Evolutionary conservation across 352 stramenopile genomes (phyloP), one percentile per base, ranked within the genome.

Genomic region (Phytophthora pini): DNA sequence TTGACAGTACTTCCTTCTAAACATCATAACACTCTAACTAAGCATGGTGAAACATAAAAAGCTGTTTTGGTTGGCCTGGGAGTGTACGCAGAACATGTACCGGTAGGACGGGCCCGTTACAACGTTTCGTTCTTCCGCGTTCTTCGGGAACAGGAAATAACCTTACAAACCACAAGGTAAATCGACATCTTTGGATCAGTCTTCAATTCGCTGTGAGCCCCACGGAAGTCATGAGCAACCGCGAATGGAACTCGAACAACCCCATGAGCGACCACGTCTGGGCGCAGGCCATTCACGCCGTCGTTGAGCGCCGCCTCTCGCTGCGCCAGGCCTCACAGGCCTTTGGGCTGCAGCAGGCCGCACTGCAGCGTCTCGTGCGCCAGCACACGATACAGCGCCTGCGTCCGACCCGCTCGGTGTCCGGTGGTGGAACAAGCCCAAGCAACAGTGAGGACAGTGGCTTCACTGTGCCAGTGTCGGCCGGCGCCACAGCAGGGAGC

Each of bases 301-400:
- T 93, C 47, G 82, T 73, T 36, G 74, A 89, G 29, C 77, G 86
- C 60, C 85, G 86, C 29, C 81, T 90, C 52, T 86, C 74, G 27
- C 67, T 90, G 6, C 80, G 80, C 47, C 72, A 74, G 31, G 81
- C 82, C 17, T 70, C 84, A 11, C 79, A 90, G 59, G 65, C 80
- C 61, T 90, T 82, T 52, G 84, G 80, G 24, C 66, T 93, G 32
- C 82, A 93, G 46, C 78, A 88, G 64, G 70, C 80, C 69, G 84
- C 78, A 45, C 79, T 90, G 22, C 75, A 90, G 38, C 84, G 82
- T 20, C 74, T 84, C 56, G 80, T 90, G 41, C 82, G 79, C 34
- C 67, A 72, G 17, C 57, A 71, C 36, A 64, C 71, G 26, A 38
- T 59, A 38, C 50, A 59, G 31, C 58, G 65, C 12, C 5, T 64